These are phyloP conservation scores for Cystobasidiaceae sp. DNA, from an alignment of 1,284 basidiomycete species.

Conservation along the genomic window DNA sequence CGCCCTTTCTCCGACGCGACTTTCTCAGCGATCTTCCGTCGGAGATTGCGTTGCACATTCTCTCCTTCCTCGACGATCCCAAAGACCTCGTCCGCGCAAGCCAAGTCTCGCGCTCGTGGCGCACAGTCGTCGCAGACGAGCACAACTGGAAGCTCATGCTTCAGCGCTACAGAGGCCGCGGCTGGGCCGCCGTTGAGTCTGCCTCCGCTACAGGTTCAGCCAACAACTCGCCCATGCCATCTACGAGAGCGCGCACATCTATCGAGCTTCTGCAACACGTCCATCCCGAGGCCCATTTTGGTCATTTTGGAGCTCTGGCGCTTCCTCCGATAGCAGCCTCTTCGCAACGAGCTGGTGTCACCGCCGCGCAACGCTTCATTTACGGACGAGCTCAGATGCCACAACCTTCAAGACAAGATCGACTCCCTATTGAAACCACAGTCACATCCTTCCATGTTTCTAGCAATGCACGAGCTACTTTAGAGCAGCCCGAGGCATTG, in stretches of 20 bases:
- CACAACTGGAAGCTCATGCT: constrained; percentile 79
- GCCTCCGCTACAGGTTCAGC: neutral
- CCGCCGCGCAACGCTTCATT: too few relatives aligned
- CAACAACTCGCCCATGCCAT: constrained; percentile 10
- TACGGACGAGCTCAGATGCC: too few relatives aligned
- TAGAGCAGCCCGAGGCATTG: too few relatives aligned
- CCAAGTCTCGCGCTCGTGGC: constrained; percentile 73
- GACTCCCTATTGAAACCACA: too few relatives aligned
- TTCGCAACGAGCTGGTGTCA: too few relatives aligned
- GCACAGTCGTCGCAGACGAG: constrained; percentile 69
- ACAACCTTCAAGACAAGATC: too few relatives aligned
- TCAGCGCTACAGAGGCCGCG: constrained; percentile 55
- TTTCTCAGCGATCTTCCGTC: constrained; percentile 75
- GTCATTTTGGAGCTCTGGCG: too few relatives aligned
- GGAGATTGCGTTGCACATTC: constrained; percentile 75
- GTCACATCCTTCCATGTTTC: too few relatives aligned
- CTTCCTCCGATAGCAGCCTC: too few relatives aligned
- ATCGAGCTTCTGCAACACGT: too few relatives aligned
- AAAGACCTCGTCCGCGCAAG: constrained; percentile 65
- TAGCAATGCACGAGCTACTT: too few relatives aligned
- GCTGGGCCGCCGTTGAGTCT: constrained; percentile 18
- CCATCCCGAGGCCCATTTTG: too few relatives aligned
- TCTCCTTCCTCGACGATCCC: constrained; percentile 77
- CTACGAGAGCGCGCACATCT: neutral
- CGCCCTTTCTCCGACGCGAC: constrained; percentile 77